A percentile compares a stretch with the other conserved stretches of the same genome.
Conservation (phyloP, 129 eudicot species). For the Lonicera japonica region DNA sequence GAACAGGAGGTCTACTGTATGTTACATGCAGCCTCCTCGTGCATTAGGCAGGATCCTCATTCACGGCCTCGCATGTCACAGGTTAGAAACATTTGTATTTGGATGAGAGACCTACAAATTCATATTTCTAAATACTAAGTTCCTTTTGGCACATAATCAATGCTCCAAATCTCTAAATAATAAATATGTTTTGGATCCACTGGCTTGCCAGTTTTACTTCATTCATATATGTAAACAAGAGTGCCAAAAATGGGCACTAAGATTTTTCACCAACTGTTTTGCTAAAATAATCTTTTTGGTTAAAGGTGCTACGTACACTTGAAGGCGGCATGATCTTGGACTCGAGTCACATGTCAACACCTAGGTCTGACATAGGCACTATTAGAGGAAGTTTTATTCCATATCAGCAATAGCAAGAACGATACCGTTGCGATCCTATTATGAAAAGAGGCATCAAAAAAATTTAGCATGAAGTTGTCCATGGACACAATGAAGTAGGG, state of each 20-base stretch:
- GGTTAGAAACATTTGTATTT: constrained; percentile 40
- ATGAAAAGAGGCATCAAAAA: constrained; percentile 29
- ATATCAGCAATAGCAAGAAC: constrained; percentile 28
- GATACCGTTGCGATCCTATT: constrained; percentile 25
- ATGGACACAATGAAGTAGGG: constrained; percentile 30
- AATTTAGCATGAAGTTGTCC: constrained; percentile 31
- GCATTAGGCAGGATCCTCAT: constrained; percentile 91
- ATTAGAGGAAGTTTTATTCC: constrained; percentile 58
- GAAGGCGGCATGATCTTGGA: constrained; percentile 87
- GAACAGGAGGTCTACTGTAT: constrained; percentile 80
- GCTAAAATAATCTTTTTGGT: background rate
- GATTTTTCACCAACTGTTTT: background rate
- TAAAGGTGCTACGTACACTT: constrained; percentile 76
- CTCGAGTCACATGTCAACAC: constrained; percentile 43
- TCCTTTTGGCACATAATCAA: no score
- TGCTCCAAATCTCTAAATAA: no score
- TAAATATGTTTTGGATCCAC: no score
- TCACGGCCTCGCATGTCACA: constrained; percentile 97
- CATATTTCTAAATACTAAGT: no score
- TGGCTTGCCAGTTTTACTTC: no score
- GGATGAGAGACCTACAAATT: background rate
- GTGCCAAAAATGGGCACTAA: no score
- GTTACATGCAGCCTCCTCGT: constrained; percentile 91
- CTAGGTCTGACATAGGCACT: constrained; percentile 56
- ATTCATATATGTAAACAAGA: no score